Evolutionary conservation across 2,329 filamentous ascomycete species (phyloP), one percentile per base, ranked within the genome.

Genomic region (Aurifilum marmelostoma): DNA sequence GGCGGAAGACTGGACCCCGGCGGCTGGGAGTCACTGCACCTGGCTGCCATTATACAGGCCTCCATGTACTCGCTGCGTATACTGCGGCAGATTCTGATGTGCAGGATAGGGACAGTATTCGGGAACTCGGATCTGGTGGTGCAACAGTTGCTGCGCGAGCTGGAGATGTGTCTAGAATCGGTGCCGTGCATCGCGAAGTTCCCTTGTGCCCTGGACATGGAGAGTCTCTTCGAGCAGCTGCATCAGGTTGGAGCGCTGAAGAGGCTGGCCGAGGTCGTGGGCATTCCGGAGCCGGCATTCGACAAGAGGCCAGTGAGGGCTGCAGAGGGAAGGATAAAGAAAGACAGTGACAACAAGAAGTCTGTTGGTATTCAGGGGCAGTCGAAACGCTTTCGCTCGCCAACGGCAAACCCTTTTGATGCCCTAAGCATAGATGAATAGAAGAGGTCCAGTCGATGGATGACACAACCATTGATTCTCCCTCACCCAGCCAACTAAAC

Each of bases 51-150:
- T 71, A 77, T 88, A 0, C 87, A 90, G 66, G 87, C 86, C 5
- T 81, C 84, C 0, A 77, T 88, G 7, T 92, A 91, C 74, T 91
- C 89, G 0, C 75, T 91, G 1, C 83, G 88, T 58, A 85, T 88
- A 71, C 75, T 85, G 27, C 78, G 79, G 69, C 87, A 89, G 74
- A 75, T 88, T 4, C 71, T 85, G 2, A 79, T 27, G 27, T 68
- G 61, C 39, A 54, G 29, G 41, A 37, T 39, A 37, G 67, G 61
- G 47, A 39, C 12, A 16, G 24, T 65, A 3, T 63, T 61, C 18
- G 47, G 43, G 32, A 62, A 18, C 34, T 21, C 54, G n/a, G 32
- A 16, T 24, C 65, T 63, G 54, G 43, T 2, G 34, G 29, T n/a
- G 12, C 66, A 58, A 21, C 58, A 47, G 2, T 21, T 47, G 43